Base-by-base conservation (phyloP, 169 alveolate species). In the Plasmodium coatneyi region DNA sequence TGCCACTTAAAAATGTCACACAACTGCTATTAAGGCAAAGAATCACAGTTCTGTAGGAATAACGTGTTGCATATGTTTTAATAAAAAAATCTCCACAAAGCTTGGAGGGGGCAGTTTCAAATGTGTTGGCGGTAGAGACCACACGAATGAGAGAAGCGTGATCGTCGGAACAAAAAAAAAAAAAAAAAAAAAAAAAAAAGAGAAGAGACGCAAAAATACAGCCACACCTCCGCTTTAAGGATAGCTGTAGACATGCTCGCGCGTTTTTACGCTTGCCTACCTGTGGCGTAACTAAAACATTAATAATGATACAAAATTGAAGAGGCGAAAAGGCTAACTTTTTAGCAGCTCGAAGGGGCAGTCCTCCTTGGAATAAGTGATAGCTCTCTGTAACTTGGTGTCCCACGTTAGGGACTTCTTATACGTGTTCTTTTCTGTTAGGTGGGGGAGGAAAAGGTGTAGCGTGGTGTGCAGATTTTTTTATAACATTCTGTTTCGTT, bases 321-420 rank as follows among this genome's bases (percentile, higher is more conserved):
- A 74, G 5, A 74, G 30, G 46, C 3, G 46, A 34, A 74, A 7
- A 19, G 52, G 60, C 25, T 84, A 82, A 74, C 56, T 84, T 71
- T 49, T 71, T 36, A 60, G 39, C 25, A 84, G 60, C 43, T 84
- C 74, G 34, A 79, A 80, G 41, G 94, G 94, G 34, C 86, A 89
- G 71, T 89, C 94, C 81, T 72, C 94, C 82, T 79, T 89, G 66
- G 81, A 89, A 49, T 89, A 89, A n/a, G 94, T 79, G 71, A 89
- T 54, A 4, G 94, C 79, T 54, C 94, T 78, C 36, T 89, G 94
- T 14, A 89, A 71, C 19, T 89, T 89, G 82, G 90, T 89, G 70
- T 89, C 89, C 94, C 94, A 89, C 71, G 94, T 89, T 89, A 89
- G 54, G 49, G 94, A 89, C 46, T 89, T 89, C 52, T 89, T 89